These are phyloP conservation scores for Diaporthe batatas DNA, from an alignment of 2,329 filamentous ascomycete species.

Conservation along the genomic window DNA sequence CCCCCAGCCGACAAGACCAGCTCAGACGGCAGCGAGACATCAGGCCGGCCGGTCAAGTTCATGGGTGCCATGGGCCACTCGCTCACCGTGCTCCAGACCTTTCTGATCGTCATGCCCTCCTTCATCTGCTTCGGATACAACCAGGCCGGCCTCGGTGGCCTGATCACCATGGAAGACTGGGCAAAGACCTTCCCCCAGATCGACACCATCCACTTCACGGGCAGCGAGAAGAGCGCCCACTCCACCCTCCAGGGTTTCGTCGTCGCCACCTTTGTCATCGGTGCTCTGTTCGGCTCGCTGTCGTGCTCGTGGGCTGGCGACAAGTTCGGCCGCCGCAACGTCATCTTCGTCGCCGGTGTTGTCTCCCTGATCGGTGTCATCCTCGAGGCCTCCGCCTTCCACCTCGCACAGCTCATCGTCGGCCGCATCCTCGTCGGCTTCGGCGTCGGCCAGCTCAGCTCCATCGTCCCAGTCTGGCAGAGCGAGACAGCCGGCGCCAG, in stretches of 20 bases:
- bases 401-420: slow-evolving; percentile 62
- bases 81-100: slow-evolving; percentile 42
- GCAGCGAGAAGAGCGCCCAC: slow-evolving; percentile 57
- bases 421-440: slow-evolving; percentile 65
- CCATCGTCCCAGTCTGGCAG: slow-evolving; percentile 57
- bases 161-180: slow-evolving; percentile 53
- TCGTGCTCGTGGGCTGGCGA: slow-evolving; percentile 55
- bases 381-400: slow-evolving; percentile 61
- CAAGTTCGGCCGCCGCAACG: slow-evolving; percentile 62
- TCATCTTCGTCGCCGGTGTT: slow-evolving; percentile 61
- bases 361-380: slow-evolving; percentile 64
- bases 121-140: slow-evolving; percentile 67
- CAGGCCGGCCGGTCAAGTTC: slow-evolving; percentile 34
- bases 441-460: slow-evolving; percentile 59
- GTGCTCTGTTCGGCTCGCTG: slow-evolving; percentile 45
- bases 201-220: slow-evolving; percentile 59
- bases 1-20: background rate
- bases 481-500: slow-evolving; percentile 45
- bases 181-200: slow-evolving; percentile 62
- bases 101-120: slow-evolving; percentile 45
- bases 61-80: slow-evolving; percentile 42
- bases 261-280: slow-evolving; percentile 45
- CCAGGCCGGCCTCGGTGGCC: slow-evolving; percentile 62
- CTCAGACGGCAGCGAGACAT: background rate
- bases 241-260: slow-evolving; percentile 48